phyloP scores from a whole-genome alignment of 306 rosid species.

The Vicia faba region DNA sequence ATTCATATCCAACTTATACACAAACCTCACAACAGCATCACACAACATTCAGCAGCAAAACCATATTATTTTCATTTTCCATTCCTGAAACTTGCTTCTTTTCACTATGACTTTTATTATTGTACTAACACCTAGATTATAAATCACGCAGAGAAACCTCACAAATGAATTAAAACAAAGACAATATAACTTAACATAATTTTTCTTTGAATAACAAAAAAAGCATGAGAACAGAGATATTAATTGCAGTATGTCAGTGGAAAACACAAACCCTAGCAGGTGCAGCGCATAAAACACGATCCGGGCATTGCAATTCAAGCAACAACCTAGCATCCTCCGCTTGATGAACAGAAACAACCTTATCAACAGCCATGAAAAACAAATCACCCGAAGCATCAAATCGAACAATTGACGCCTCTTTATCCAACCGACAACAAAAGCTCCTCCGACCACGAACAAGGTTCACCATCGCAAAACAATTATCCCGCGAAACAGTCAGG shows the following conservation, averaged over 20 bases:
- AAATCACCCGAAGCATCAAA: conserved; percentile 58
- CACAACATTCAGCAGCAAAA: neutral
- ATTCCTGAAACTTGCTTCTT: conserved; percentile 1
- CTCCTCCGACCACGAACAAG: conserved; percentile 79
- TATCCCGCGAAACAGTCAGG: conserved; percentile 69
- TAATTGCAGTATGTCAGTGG: neutral
- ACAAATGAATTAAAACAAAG: neutral
- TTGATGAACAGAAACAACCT: conserved; percentile 66
- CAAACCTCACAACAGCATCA: neutral
- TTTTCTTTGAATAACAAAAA: no score
- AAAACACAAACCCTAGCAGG: conserved; percentile 58
- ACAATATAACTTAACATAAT: neutral
- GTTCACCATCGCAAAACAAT: conserved; percentile 80
- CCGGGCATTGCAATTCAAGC: conserved; percentile 57
- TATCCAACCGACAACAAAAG: conserved; percentile 67
- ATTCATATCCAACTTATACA: no score
- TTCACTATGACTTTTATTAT: neutral
- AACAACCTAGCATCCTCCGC: conserved; percentile 82
- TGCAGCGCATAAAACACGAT: conserved; percentile 61
- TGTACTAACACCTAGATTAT: no score
- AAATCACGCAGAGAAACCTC: no score
- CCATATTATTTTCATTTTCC: neutral
- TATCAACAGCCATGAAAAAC: conserved; percentile 68
- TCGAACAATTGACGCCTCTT: conserved; percentile 65
- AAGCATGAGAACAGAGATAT: conserved; percentile 6